A percentile compares a stretch with the other conserved stretches of the same genome.
phyloP scores from a whole-genome alignment of 306 rosid species.

The Leucaena leucocephala region DNA sequence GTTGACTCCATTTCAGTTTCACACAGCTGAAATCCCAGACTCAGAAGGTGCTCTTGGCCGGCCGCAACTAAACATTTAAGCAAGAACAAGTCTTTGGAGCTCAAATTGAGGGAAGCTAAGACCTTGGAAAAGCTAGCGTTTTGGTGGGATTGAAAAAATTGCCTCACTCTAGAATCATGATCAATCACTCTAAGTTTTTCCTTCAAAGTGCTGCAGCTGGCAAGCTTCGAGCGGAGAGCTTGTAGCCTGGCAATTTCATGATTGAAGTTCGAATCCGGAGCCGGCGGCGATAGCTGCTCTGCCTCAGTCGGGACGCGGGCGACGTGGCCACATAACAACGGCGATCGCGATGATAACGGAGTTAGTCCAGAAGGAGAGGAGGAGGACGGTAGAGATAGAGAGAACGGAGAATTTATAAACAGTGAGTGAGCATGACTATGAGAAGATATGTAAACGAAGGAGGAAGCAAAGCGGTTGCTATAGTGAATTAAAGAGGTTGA shows the following conservation, averaged over 20 bases:
- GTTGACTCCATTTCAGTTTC: conserved; percentile 43
- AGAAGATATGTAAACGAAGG: conserved; percentile 43
- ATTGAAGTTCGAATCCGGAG: conserved; percentile 58
- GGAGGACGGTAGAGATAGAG: conserved; percentile 24
- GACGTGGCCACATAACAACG: conserved; percentile 36
- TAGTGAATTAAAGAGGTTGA: conserved; percentile 54
- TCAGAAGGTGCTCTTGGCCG: conserved; percentile 79
- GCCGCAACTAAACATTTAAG: conserved; percentile 84
- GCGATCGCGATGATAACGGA: conserved; percentile 14
- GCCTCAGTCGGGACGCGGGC: conserved; percentile 68
- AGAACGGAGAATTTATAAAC: conserved; percentile 38
- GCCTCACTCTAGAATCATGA: conserved; percentile 69
- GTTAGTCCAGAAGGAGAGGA: conserved; percentile 21
- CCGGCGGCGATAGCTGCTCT: conserved; percentile 62
- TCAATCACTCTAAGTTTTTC: conserved; percentile 57
- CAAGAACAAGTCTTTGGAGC: conserved; percentile 47
- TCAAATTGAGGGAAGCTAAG: conserved; percentile 46
- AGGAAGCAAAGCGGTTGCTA: conserved; percentile 46
- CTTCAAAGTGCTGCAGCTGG: conserved; percentile 32
- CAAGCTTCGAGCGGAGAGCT: conserved; percentile 55
- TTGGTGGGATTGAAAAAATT: conserved; percentile 52
- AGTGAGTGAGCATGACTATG: conserved; percentile 32
- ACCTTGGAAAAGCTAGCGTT: conserved; percentile 40
- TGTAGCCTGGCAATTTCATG: conserved; percentile 66
- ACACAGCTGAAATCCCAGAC: conserved; percentile 44